Evolutionary conservation across 768 basidiomycete species (phyloP).

Genomic region (Termitomyces sp.): DNA sequence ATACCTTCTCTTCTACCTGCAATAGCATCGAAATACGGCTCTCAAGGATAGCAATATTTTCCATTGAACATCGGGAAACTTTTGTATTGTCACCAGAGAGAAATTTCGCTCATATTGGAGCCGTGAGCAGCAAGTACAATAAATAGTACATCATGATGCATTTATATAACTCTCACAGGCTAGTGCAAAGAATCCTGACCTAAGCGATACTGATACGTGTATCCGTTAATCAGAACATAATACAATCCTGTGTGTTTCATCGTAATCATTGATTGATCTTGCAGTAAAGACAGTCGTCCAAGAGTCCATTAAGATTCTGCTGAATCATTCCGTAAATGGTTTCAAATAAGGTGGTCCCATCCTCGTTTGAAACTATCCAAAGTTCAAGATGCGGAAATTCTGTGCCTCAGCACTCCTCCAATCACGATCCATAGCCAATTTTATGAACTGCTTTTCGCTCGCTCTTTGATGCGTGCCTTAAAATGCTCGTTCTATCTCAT

Average conservation of each 20-base stretch:
- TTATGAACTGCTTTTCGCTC: neutral
- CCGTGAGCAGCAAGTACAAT: no score
- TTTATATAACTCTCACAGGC: no score
- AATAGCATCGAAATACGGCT: no score
- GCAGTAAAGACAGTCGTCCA: neutral
- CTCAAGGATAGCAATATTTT: no score
- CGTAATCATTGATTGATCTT: neutral
- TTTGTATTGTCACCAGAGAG: no score
- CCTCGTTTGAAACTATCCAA: neutral
- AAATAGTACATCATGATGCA: no score
- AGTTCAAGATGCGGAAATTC: neutral
- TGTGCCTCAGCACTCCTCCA: constrained; percentile 2
- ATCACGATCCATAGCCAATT: neutral
- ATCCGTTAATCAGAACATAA: no score
- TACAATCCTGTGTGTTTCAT: neutral
- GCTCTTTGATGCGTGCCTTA: neutral
- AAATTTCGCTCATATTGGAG: no score
- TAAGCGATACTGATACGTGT: no score
- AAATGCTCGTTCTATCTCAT: neutral
- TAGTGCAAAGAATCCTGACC: no score
- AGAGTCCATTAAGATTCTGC: neutral
- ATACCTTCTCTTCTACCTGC: no score
- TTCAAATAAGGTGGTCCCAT: neutral
- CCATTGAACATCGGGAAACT: no score
- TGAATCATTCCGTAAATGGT: neutral